Percentiles rank a stretch among this genome's conserved stretches.
Conservation (phyloP, 495 filamentous ascomycete genomes). For the Aspergillus incahuasiensis region DNA sequence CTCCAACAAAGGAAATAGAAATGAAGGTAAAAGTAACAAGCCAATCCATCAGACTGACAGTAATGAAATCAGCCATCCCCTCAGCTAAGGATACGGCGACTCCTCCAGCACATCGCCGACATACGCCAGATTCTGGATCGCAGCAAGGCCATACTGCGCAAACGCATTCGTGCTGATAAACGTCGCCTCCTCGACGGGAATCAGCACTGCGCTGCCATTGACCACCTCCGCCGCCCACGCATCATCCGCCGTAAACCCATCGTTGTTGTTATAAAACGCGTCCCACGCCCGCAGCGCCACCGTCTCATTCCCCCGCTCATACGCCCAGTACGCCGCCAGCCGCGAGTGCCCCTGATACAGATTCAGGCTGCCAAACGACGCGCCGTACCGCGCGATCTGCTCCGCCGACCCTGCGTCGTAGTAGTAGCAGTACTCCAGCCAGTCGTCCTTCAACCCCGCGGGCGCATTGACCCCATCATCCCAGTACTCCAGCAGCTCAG, state of each 20-base stretch:
- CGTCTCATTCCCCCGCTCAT: slow-evolving; percentile 25
- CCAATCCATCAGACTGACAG: too few relatives aligned
- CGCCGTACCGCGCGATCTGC: slow-evolving; percentile 39
- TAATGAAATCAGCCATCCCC: not conserved
- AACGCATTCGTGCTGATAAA: slow-evolving; percentile 41
- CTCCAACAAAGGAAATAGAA: too few relatives aligned
- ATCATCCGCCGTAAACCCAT: slow-evolving; percentile 28
- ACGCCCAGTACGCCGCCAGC: slow-evolving; percentile 37
- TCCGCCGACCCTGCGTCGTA: slow-evolving; percentile 30
- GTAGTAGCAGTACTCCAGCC: slow-evolving; percentile 44
- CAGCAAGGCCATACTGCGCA: slow-evolving; percentile 42
- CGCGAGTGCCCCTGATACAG: slow-evolving; percentile 43
- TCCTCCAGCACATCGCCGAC: slow-evolving; percentile 5
- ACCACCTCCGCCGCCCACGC: slow-evolving; percentile 29
- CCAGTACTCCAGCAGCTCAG: slow-evolving; percentile 34
- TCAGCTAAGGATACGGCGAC: not conserved
- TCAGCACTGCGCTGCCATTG: slow-evolving; percentile 31
- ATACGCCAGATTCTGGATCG: slow-evolving; percentile 39
- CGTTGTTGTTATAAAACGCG: slow-evolving; percentile 32
- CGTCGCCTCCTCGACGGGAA: slow-evolving; percentile 35
- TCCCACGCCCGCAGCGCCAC: slow-evolving; percentile 38
- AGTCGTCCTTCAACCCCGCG: slow-evolving; percentile 32
- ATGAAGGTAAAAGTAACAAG: too few relatives aligned
- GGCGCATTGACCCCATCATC: slow-evolving; percentile 14
- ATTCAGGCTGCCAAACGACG: slow-evolving; percentile 31